Evolutionary conservation across 2,329 filamentous ascomycete species (phyloP).

Genomic region (Esteya vermicola): DNA sequence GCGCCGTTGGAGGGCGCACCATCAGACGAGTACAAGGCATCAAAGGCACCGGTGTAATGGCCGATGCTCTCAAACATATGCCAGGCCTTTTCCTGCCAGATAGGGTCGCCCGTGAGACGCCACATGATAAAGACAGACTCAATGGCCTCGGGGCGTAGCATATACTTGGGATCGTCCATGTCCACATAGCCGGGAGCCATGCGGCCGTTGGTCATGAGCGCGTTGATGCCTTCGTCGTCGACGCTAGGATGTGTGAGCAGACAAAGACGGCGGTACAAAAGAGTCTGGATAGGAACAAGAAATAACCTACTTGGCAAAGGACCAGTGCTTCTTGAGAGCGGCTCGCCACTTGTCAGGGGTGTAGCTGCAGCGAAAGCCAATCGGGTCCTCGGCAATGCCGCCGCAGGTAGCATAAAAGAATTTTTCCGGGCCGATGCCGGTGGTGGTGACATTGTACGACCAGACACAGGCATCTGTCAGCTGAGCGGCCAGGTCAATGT

Average conservation of each 20-base stretch:
- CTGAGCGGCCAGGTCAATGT: constrained; percentile 41
- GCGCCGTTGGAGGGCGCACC: not conserved
- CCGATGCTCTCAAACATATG: constrained; percentile 55
- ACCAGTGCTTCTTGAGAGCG: constrained; percentile 10
- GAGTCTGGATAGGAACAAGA: not conserved
- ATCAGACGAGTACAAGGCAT: not conserved
- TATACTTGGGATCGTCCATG: constrained; percentile 43
- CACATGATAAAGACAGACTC: constrained; percentile 71
- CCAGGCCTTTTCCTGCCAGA: constrained; percentile 58
- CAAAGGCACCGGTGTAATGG: constrained; percentile 41
- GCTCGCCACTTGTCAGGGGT: constrained; percentile 13
- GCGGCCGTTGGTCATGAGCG: constrained; percentile 24
- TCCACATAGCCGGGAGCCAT: constrained; percentile 40
- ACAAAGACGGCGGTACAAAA: too few relatives aligned
- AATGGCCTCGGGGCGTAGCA: constrained; percentile 63
- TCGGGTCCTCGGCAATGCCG: constrained; percentile 9
- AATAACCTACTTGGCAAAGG: not conserved
- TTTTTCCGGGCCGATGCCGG: constrained; percentile 48
- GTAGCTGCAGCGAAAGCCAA: constrained; percentile 12
- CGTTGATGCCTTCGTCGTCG: constrained; percentile 14
- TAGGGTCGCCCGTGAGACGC: constrained; percentile 51
- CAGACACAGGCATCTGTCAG: constrained; percentile 51
- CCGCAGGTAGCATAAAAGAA: constrained; percentile 32
- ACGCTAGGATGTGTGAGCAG: not conserved
- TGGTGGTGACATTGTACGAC: constrained; percentile 42